A percentile compares a stretch with the other conserved stretches of the same genome.
phyloP scores from a whole-genome alignment of 148 eudicot species.

The Euryodendron excelsum region DNA sequence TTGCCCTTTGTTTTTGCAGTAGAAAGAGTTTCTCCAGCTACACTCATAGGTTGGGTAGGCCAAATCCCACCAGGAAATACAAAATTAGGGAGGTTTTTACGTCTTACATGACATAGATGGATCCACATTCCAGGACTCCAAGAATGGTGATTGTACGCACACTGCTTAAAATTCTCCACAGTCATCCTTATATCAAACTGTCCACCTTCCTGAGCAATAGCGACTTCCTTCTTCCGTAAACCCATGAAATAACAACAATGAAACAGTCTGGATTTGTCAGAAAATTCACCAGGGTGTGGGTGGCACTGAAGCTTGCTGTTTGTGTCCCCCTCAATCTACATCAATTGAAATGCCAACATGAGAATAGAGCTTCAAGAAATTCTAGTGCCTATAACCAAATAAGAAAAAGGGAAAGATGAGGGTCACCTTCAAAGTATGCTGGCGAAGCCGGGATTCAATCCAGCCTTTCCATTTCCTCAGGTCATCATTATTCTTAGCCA shows the following conservation, averaged over 20 bases:
- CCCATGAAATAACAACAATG: slow-evolving; percentile 87
- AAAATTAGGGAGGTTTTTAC: slow-evolving; percentile 61
- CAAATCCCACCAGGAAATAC: slow-evolving; percentile 87
- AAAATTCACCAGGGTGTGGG: slow-evolving; percentile 84
- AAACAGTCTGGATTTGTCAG: slow-evolving; percentile 59
- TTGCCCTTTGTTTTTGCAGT: not conserved
- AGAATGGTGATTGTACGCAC: slow-evolving; percentile 48
- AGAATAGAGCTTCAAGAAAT: not conserved
- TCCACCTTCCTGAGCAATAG: slow-evolving; percentile 51
- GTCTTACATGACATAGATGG: slow-evolving; percentile 61
- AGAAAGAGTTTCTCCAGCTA: not conserved
- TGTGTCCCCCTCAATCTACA: slow-evolving; percentile 86
- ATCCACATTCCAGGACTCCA: slow-evolving; percentile 82
- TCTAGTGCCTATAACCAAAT: not conserved
- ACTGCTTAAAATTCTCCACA: slow-evolving; percentile 79
- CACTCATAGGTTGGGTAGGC: slow-evolving; percentile 24
- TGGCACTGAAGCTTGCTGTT: slow-evolving; percentile 85
- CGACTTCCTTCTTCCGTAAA: slow-evolving; percentile 63
- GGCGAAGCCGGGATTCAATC: slow-evolving; percentile 87
- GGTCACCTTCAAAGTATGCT: slow-evolving; percentile 72
- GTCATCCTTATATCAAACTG: slow-evolving; percentile 85
- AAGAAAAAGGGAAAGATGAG: not conserved
- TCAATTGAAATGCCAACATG: not conserved
- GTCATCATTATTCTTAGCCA: slow-evolving; percentile 73
- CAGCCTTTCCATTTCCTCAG: slow-evolving; percentile 87